Base-by-base conservation (phyloP, 177 flowering plant species). In the Vitis hybrid region DNA sequence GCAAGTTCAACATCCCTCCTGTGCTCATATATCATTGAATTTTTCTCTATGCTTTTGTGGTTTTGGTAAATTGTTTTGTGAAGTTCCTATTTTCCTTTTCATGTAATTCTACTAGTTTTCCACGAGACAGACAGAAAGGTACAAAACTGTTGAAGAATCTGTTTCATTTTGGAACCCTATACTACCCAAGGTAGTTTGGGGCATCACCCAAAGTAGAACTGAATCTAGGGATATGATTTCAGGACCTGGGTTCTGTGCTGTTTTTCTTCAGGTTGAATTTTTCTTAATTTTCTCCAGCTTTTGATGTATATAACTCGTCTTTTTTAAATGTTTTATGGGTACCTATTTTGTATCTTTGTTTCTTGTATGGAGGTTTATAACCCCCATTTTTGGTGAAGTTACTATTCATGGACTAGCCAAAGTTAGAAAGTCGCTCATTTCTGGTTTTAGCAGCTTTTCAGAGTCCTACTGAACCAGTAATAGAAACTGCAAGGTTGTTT, bases 1-100 rank as follows among this genome's bases (percentile, higher is more conserved):
- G 79, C 73, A 82, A 80, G 65, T 91, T 93, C 80, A 82, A 85
- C 84, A 68, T 95, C 61, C 95, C 97, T 75, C 84, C 87, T 64
- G 85, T 86, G 67, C 76, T 78, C 1, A 72, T 90, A 31, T 80
- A 92, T 77, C 92, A 78, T 20, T 91, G 82, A 85, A 17, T 51
- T 69, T 19, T n/a, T 33, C 18, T 54, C 12, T n/a, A 57, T 9
- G 11, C 49, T 71, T 61, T 71, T 20, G 24, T 17, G 67, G 9
- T 7, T 52, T 12, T 58, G 74, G 59, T 61, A 68, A 58, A 24
- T 56, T 69, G 20, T 31, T 13, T 15, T 47, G 28, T 17, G n/a
- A 11, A 14, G 19, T 3, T 28, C 19, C 12, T 5, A 57, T 8
- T 44, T 47, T 51, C 52, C n/a, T 69, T 49, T 68, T 18, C 52